Conservation (phyloP, 768 basidiomycete genomes). For the Zangia roseola region DNA sequence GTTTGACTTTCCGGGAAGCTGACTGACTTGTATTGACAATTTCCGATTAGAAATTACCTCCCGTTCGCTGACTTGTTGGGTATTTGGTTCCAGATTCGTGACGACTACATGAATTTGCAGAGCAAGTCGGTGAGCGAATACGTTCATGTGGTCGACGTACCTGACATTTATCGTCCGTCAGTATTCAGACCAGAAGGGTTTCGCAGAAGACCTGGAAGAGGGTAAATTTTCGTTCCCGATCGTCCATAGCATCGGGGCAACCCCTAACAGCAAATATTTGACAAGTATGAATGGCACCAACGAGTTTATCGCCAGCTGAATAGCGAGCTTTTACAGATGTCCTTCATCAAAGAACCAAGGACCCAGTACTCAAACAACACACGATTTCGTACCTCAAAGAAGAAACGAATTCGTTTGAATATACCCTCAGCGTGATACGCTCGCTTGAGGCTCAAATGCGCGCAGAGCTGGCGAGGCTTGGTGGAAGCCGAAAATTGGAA, state of each 20-base stretch:
- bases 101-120: slow-evolving; percentile 47
- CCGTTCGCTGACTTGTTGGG: slow-evolving; percentile 57
- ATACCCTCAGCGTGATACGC: slow-evolving; percentile 70
- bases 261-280: slow-evolving; percentile 73
- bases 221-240: slow-evolving; percentile 98
- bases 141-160: not conserved
- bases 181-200: slow-evolving; percentile 85
- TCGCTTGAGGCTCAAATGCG: slow-evolving; percentile 66
- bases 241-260: slow-evolving; percentile 83
- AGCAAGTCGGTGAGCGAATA: slow-evolving; percentile 15
- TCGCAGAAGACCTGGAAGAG: slow-evolving; percentile 92
- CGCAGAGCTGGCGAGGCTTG: slow-evolving; percentile 67
- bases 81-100: slow-evolving; percentile 58
- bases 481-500: slow-evolving; percentile 70
- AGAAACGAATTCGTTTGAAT: slow-evolving; percentile 82
- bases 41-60: slow-evolving; percentile 44
- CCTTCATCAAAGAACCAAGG: slow-evolving; percentile 82
- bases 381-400: slow-evolving; percentile 76
- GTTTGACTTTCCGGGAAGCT: slow-evolving; percentile 19
- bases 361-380: slow-evolving; percentile 76
- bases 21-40: not conserved
- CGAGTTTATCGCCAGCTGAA: not conserved
- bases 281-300: slow-evolving; percentile 58
- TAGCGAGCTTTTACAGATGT: slow-evolving; percentile 53
- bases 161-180: slow-evolving; percentile 28